Evolutionary conservation across 2,329 filamentous ascomycete genomes (phyloP).

Genomic region (Xylariaceae sp.): DNA sequence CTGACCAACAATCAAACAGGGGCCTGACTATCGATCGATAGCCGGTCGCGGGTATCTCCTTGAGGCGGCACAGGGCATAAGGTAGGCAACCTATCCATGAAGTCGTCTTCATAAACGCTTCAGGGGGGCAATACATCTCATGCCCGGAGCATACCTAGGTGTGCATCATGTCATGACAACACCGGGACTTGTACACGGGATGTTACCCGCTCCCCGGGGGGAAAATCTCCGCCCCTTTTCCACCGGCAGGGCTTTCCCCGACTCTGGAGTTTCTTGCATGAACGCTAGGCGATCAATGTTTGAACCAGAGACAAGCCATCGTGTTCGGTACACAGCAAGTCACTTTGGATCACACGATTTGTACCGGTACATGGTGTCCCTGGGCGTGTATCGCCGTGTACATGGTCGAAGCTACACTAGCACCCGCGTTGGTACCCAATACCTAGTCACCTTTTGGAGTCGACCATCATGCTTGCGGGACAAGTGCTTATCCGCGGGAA

Average conservation of each 20-base stretch:
- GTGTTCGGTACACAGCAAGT: conserved; percentile 2
- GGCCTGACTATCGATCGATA: not conserved
- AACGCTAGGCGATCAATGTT: not conserved
- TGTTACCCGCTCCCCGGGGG: not conserved
- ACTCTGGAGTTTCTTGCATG: not conserved
- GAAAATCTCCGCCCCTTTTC: not conserved
- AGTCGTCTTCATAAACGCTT: not conserved
- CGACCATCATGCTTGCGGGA: conserved; percentile 5
- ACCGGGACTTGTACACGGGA: not conserved
- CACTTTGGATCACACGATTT: conserved; percentile 14
- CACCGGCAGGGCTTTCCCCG: not conserved
- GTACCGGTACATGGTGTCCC: not conserved
- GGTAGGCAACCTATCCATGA: not conserved
- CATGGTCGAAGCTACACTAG: conserved; percentile 7
- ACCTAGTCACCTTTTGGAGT: not conserved
- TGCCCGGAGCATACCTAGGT: not conserved
- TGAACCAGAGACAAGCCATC: not conserved
- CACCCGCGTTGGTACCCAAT: conserved; percentile 18
- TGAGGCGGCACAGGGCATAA: not conserved
- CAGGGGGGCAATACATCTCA: not conserved
- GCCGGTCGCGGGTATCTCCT: not conserved
- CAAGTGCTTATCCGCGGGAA: not conserved
- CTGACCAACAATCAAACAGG: not conserved
- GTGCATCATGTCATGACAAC: not conserved
- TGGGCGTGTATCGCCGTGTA: conserved; percentile 14